These are phyloP conservation scores for Aristolochia contorta DNA, from an alignment of 164 flowering plant species.

Conservation along the genomic window DNA sequence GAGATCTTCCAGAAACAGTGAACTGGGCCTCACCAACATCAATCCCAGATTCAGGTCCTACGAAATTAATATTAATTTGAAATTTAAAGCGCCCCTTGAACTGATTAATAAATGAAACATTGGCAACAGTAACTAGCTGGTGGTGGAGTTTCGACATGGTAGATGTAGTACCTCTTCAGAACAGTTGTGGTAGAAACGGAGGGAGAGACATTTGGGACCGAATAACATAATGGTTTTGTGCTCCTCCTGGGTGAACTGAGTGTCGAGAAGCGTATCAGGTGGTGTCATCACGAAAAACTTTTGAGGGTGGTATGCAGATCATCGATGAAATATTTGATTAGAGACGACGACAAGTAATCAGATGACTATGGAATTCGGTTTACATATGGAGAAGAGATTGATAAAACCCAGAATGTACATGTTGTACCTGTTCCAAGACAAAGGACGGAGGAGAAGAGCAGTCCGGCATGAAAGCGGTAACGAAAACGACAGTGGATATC, in stretches of 20 bases:
- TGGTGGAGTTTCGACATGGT: no score
- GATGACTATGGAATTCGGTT: no score
- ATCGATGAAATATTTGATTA: no score
- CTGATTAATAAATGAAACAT: no score
- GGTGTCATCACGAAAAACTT: background rate
- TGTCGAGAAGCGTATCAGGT: background rate
- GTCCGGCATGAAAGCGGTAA: slow-evolving; percentile 2
- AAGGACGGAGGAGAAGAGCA: background rate
- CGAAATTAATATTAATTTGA: no score
- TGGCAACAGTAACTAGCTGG: no score
- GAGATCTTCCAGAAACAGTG: slow-evolving; percentile 14
- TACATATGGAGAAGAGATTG: no score
- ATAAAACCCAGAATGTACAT: background rate
- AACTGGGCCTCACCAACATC: slow-evolving; percentile 12
- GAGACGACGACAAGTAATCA: no score
- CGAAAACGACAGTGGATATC: slow-evolving; percentile 28
- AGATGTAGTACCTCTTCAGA: background rate
- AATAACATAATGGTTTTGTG: background rate
- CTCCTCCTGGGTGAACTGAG: background rate
- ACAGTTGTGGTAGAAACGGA: background rate
- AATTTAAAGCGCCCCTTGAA: no score
- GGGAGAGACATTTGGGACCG: background rate
- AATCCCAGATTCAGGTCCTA: background rate
- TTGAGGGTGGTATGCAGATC: background rate
- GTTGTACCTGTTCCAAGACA: background rate